These are phyloP conservation scores for Leishmania amazonensis DNA, from an alignment of 208 protist species.

Conservation along the genomic window DNA sequence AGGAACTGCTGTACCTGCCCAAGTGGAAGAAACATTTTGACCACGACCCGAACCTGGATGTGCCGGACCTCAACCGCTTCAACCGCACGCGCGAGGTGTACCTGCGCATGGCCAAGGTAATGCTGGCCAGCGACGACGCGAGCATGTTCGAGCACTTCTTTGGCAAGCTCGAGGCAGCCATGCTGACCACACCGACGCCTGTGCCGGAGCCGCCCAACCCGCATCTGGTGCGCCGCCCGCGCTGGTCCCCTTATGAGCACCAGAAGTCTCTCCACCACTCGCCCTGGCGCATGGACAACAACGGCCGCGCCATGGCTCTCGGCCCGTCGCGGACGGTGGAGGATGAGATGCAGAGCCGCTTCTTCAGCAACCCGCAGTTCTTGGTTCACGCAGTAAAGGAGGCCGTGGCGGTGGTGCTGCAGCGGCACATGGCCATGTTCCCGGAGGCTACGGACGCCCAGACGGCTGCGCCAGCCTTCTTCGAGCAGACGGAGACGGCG, in stretches of 20 bases:
- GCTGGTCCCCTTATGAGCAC: conserved; percentile 83
- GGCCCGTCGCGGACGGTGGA: conserved; percentile 51
- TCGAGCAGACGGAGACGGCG: conserved; percentile 23
- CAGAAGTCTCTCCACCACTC: conserved; percentile 73
- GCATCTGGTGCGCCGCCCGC: conserved; percentile 68
- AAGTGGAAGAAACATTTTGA: conserved; percentile 96
- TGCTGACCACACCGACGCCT: conserved; percentile 87
- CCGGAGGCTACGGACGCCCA: conserved; percentile 37
- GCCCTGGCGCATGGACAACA: conserved; percentile 80
- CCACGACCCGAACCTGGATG: conserved; percentile 92
- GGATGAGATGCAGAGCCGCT: conserved; percentile 85
- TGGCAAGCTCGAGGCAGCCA: conserved; percentile 69
- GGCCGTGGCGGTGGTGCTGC: conserved; percentile 46
- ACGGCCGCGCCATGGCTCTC: conserved; percentile 71
- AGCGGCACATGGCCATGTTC: conserved; percentile 34
- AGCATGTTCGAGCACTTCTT: conserved; percentile 78
- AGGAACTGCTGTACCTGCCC: conserved; percentile 89
- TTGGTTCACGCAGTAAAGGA: conserved; percentile 72
- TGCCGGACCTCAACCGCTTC: conserved; percentile 91
- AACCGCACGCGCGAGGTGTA: conserved; percentile 92
- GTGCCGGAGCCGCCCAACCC: conserved; percentile 92
- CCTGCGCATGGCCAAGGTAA: conserved; percentile 76
- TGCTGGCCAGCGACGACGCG: conserved; percentile 63
- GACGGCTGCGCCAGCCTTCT: conserved; percentile 22
- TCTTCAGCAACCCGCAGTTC: conserved; percentile 88